phyloP scores from a whole-genome alignment of 345 rosid species.

The Melaleuca alternifolia region DNA sequence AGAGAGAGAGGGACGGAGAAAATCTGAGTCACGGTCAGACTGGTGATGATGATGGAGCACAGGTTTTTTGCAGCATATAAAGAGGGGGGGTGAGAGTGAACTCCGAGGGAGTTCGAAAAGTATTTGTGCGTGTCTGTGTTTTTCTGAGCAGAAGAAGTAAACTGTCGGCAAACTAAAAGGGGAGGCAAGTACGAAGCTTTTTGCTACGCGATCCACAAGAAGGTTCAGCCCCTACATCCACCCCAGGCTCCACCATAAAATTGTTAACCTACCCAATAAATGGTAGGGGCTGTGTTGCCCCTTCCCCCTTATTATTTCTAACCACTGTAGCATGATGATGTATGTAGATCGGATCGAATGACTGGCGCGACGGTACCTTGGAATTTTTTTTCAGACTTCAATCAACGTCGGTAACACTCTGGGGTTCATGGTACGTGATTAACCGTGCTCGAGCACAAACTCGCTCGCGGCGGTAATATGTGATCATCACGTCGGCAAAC shows the following conservation, averaged over 20 bases:
- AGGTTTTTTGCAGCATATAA: neutral
- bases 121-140: neutral
- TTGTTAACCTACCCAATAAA: neutral
- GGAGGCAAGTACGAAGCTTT: neutral
- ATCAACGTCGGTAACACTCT: neutral
- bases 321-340: neutral
- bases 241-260: neutral
- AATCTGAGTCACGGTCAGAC: neutral
- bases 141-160: neutral
- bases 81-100: neutral
- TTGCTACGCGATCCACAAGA: neutral
- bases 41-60: neutral
- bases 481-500: neutral
- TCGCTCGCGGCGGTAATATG: neutral
- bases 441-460: neutral
- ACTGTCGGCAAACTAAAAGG: slow-evolving; percentile 14
- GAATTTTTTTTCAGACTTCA: neutral
- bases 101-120: neutral
- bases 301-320: neutral
- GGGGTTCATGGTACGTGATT: neutral
- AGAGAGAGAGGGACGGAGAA: neutral
- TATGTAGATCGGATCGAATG: neutral
- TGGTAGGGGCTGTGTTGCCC: neutral
- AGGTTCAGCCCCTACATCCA: neutral
- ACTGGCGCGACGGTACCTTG: neutral